A percentile compares a stretch with the other conserved stretches of the same genome.
phyloP scores from a whole-genome alignment of 1,139 yeast genomes.

The Taphrina flavorubra region DNA sequence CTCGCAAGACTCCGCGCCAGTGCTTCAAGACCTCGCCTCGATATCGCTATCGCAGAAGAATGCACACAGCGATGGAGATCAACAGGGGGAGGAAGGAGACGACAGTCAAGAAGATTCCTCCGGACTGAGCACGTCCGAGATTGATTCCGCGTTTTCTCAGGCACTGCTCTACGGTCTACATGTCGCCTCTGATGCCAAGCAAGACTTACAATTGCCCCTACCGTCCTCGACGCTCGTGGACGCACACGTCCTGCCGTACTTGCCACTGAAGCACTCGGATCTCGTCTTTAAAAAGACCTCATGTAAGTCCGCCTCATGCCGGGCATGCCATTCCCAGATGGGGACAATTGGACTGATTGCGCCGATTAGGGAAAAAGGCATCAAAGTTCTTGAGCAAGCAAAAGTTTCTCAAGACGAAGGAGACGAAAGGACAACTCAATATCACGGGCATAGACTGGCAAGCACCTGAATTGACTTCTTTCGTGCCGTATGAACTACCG shows the following conservation, averaged over 20 bases:
- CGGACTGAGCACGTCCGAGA: slow-evolving; percentile 1
- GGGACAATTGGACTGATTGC: too few species aligned
- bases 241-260: slow-evolving; percentile 25
- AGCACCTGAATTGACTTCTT: slow-evolving; percentile 4
- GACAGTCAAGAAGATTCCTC: neutral
- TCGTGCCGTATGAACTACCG: slow-evolving; percentile 29
- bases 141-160: slow-evolving; percentile 25
- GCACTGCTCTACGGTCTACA: slow-evolving; percentile 33
- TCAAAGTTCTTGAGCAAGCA: slow-evolving; percentile 33
- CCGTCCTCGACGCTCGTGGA: slow-evolving; percentile 27
- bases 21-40: neutral
- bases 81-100: neutral
- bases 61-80: neutral
- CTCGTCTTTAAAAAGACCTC: slow-evolving; percentile 21
- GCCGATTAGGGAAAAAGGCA: slow-evolving; percentile 29
- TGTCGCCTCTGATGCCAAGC: neutral
- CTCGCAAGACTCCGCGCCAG: too few species aligned
- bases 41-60: neutral
- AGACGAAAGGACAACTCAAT: slow-evolving; percentile 29
- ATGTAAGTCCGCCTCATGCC: slow-evolving; percentile 4
- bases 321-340: neutral
- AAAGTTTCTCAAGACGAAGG: slow-evolving; percentile 30
- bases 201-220: slow-evolving; percentile 10
- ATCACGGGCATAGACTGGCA: slow-evolving; percentile 27
- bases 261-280: slow-evolving; percentile 18